Conservation (phyloP, 2,329 filamentous ascomycete genomes). For the Dryadomyces sulphureus region DNA sequence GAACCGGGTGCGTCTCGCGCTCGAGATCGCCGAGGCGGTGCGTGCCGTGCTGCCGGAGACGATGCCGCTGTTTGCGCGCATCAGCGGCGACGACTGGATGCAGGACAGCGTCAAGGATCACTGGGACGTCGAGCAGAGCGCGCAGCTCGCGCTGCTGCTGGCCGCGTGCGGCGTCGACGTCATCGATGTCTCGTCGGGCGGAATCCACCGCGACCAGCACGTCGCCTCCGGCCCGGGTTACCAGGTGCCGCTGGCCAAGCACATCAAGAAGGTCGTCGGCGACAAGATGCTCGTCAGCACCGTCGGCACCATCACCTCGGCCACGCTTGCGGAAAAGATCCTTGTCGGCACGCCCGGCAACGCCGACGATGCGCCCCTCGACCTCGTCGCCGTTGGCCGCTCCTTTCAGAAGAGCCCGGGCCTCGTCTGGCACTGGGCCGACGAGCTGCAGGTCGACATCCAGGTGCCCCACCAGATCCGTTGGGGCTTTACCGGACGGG, state of each 20-base stretch:
- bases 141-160: slow-evolving; percentile 46
- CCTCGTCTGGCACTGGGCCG: slow-evolving; percentile 38
- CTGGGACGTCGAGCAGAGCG: slow-evolving; percentile 54
- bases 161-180: slow-evolving; percentile 57
- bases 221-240: slow-evolving; percentile 47
- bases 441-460: slow-evolving; percentile 33
- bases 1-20: slow-evolving; percentile 52
- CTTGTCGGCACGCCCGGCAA: slow-evolving; percentile 19
- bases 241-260: slow-evolving; percentile 55
- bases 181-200: slow-evolving; percentile 57
- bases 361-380: slow-evolving; percentile 23
- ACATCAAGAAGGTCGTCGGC: slow-evolving; percentile 56
- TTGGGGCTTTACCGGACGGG: slow-evolving; percentile 29
- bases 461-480: slow-evolving; percentile 36
- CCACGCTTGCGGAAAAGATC: slow-evolving; percentile 29
- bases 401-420: slow-evolving; percentile 45
- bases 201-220: slow-evolving; percentile 44
- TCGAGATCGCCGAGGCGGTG: slow-evolving; percentile 51
- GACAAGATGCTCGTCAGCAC: slow-evolving; percentile 33
- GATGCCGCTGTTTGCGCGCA: slow-evolving; percentile 59
- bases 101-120: slow-evolving; percentile 40
- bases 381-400: slow-evolving; percentile 34
- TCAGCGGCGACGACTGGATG: slow-evolving; percentile 66
- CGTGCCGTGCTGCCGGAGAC: slow-evolving; percentile 38
- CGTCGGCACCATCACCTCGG: slow-evolving; percentile 34